Conservation (phyloP, 2,329 filamentous ascomycete genomes). For the Didymellaceae sp. region DNA sequence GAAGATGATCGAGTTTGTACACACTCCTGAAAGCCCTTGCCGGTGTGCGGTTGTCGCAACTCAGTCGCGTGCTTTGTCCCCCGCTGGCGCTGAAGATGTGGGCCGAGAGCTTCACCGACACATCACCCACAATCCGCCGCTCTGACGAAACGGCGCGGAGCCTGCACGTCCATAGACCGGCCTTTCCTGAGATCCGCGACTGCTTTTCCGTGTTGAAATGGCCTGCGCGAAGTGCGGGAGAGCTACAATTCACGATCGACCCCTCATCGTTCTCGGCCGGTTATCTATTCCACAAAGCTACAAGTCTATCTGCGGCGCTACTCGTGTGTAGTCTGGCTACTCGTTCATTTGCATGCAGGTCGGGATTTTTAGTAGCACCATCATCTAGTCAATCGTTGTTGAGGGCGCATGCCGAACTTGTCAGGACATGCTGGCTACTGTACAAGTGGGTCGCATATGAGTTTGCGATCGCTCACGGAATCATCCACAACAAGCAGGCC, state of each 20-base stretch:
- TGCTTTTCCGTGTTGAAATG: conserved; percentile 21
- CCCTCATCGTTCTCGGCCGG: conserved; percentile 37
- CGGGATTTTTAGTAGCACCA: conserved; percentile 17
- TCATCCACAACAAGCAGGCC: conserved; percentile 17
- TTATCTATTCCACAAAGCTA: conserved; percentile 32
- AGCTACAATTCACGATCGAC: conserved; percentile 31
- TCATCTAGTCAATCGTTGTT: not conserved
- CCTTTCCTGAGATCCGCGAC: conserved; percentile 27
- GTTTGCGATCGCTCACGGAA: conserved; percentile 13
- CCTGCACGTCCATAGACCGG: conserved; percentile 26
- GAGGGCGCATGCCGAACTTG: not conserved
- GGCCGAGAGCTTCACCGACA: conserved; percentile 44
- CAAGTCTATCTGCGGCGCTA: conserved; percentile 38
- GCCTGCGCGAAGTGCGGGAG: conserved; percentile 40
- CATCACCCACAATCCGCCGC: conserved; percentile 34
- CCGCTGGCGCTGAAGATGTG: conserved; percentile 24
- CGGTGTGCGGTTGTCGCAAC: conserved; percentile 20
- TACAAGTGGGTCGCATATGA: conserved; percentile 15
- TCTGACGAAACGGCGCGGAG: conserved; percentile 25
- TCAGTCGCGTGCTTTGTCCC: conserved; percentile 38
- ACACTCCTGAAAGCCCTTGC: conserved; percentile 11
- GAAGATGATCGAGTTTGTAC: conserved; percentile 15
- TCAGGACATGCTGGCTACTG: conserved; percentile 7
- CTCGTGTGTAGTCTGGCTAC: conserved; percentile 35
- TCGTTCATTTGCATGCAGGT: conserved; percentile 41